These are phyloP conservation scores for Fusarium sp. DNA, from an alignment of 2,329 filamentous ascomycete species.

Conservation along the genomic window DNA sequence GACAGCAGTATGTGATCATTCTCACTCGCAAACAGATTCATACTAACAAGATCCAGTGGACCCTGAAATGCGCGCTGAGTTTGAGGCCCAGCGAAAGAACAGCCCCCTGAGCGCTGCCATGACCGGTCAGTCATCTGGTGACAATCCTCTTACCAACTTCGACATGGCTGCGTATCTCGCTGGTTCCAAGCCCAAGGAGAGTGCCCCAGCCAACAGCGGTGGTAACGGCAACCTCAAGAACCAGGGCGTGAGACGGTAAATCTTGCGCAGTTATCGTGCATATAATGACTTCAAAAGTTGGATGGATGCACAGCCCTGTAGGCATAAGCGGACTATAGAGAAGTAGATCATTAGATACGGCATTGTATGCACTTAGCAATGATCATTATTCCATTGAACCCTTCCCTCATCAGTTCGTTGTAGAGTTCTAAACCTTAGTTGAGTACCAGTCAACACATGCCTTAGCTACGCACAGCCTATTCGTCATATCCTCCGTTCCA, in stretches of 20 bases:
- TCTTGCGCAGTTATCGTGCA: not conserved
- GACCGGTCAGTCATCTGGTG: slow-evolving; percentile 45
- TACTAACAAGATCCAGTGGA: slow-evolving; percentile 73
- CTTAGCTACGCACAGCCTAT: not conserved
- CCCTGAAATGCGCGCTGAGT: slow-evolving; percentile 92
- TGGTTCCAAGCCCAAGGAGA: slow-evolving; percentile 60
- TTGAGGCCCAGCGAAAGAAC: slow-evolving; percentile 86
- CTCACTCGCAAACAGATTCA: not conserved
- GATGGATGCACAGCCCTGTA: not conserved
- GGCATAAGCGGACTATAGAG: not conserved
- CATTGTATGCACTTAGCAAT: not conserved
- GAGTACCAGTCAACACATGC: not conserved
- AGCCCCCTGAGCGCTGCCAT: slow-evolving; percentile 71
- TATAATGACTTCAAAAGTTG: not conserved
- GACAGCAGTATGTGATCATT: slow-evolving; percentile 81
- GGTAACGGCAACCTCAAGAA: slow-evolving; percentile 46
- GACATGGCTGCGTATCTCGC: slow-evolving; percentile 72
- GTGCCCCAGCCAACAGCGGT: slow-evolving; percentile 30
- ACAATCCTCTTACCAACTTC: slow-evolving; percentile 63
- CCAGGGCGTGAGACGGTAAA: slow-evolving; percentile 53
- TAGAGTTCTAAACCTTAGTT: not conserved
- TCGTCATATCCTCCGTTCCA: not conserved
- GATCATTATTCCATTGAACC: not conserved
- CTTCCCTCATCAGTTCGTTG: not conserved
- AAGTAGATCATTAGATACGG: slow-evolving; percentile 4